Base-by-base conservation (phyloP, 2,329 filamentous ascomycete genomes). In the Hypoxylon sp. region DNA sequence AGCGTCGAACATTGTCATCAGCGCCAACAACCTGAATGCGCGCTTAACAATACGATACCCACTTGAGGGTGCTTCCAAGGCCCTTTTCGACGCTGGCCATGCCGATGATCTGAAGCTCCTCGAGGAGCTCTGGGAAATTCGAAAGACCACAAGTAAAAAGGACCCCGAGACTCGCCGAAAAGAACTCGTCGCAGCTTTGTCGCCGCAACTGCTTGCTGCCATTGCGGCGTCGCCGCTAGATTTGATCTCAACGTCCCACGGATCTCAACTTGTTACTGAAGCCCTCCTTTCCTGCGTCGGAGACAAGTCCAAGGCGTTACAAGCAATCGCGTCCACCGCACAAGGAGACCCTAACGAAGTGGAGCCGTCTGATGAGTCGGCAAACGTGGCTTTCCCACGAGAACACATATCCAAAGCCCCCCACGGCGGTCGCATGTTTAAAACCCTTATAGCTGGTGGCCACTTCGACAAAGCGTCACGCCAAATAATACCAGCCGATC, bases 131-230 rank as follows among this genome's bases (percentile, higher is more conserved):
- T 91, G 92, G 74, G 86, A 88, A 58, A 91, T 97, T 68, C 89
- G 96, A 56, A 87, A 89, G 71, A 89, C 86, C 12, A 98, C 94
- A 1, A 97, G 93, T 69, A 99, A 98, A 82, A 99, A 99, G 80
- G 93, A 97, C 61, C 84, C 93, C 0, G 89, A 91, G 56, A 80
- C 86, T 20, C 88, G 96, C 63, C 88, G 91, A 61, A 84, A 87
- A 71, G 96, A 97, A 77, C 83, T 99, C 42, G 82, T 93, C 20
- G 87, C 89, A 63, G 85, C 89, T 9, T 81, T 97, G 26, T 93
- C 93, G 1, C 89, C 92, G 1, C 86, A 89, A 28, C 82, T 98
- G 2, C 84, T 99, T 28, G 85, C 89, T 44, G 87, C 92, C 38
- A 90, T 98, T 63, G 85, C 87, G 1, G 82, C 87, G 1, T 86